phyloP scores from a whole-genome alignment of 805 yeast species.

The Candida pseudofarinosa region DNA sequence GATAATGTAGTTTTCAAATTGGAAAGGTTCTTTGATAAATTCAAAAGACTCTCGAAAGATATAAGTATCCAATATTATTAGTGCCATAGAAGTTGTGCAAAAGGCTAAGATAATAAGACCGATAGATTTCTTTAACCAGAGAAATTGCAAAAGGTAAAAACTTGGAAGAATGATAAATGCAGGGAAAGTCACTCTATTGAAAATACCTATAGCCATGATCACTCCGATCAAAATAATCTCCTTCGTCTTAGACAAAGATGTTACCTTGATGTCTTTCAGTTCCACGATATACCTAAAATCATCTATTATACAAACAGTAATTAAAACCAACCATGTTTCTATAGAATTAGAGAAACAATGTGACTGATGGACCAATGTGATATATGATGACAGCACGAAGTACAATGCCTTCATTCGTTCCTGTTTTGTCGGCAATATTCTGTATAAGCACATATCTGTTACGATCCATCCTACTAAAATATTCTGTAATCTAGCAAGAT shows the following conservation, averaged over 20 bases:
- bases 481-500: constrained; percentile 48
- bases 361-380: constrained; percentile 74
- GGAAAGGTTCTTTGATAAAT: constrained; percentile 9
- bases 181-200: constrained; percentile 81
- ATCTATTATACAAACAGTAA: constrained; percentile 48
- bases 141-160: constrained; percentile 40
- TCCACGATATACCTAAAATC: constrained; percentile 27
- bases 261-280: constrained; percentile 3
- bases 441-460: constrained; percentile 41
- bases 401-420: constrained; percentile 47
- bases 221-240: constrained; percentile 38
- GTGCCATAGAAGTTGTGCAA: constrained; percentile 29
- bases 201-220: constrained; percentile 61
- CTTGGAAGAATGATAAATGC: constrained; percentile 71
- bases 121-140: constrained; percentile 29
- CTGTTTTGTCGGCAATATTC: constrained; percentile 45
- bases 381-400: constrained; percentile 55
- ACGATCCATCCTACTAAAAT: constrained; percentile 35
- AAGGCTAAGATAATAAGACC: constrained; percentile 30
- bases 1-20: constrained; percentile 37
- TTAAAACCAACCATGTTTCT: constrained; percentile 59
- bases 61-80: constrained; percentile 54
- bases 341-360: constrained; percentile 88
- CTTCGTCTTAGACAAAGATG: constrained; percentile 1
- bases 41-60: constrained; percentile 20